phyloP scores from a whole-genome alignment of 176 grass and related monocot genomes.

The Panicum miliaceum region DNA sequence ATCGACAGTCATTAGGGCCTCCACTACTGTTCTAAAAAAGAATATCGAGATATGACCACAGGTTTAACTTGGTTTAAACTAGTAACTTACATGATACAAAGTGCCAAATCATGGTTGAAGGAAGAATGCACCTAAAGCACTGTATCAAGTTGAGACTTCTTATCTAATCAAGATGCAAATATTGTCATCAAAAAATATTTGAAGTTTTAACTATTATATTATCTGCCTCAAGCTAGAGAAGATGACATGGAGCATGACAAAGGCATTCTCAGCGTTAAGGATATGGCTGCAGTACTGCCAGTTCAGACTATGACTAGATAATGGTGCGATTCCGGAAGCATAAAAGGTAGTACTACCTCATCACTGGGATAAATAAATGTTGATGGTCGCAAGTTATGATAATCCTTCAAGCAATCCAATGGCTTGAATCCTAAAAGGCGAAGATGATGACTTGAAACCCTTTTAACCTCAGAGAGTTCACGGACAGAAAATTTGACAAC shows the following conservation, averaged over 20 bases:
- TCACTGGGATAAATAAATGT: constrained; percentile 92
- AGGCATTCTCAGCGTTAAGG: constrained; percentile 18
- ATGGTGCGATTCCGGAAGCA: constrained; percentile 1
- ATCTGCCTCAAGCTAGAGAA: constrained; percentile 19
- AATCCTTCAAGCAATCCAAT: constrained; percentile 93
- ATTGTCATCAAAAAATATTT: constrained; percentile 14
- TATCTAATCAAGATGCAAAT: constrained; percentile 17
- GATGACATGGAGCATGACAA: not conserved
- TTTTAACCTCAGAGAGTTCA: constrained; percentile 87
- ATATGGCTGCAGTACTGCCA: not conserved
- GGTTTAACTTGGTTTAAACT: constrained; percentile 16
- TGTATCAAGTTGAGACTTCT: not conserved
- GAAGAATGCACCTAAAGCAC: constrained; percentile 20
- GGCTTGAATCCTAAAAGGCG: constrained; percentile 91
- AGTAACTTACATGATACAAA: constrained; percentile 5
- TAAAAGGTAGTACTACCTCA: constrained; percentile 58
- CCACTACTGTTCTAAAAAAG: not conserved
- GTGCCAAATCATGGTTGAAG: constrained; percentile 4
- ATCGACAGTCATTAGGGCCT: not conserved
- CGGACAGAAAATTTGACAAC: constrained; percentile 72
- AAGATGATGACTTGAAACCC: constrained; percentile 80
- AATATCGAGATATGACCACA: not conserved
- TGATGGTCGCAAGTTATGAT: constrained; percentile 89
- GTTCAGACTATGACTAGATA: not conserved
- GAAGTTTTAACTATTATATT: constrained; percentile 31